phyloP scores from a whole-genome alignment of 345 rosid species.

The Euphorbia peplus region DNA sequence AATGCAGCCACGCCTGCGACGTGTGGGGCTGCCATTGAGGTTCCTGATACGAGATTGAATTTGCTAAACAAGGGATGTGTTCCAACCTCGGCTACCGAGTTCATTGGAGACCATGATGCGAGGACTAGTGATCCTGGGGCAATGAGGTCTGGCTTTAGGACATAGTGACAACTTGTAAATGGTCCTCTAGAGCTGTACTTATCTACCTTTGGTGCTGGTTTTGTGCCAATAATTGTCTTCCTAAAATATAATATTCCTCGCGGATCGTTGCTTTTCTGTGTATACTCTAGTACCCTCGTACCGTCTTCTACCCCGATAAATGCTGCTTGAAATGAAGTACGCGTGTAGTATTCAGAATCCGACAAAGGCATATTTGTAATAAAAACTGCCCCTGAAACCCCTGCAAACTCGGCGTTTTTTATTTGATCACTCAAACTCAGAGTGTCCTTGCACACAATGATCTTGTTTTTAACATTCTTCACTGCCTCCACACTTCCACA shows the following conservation, averaged over 20 bases:
- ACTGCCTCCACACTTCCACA: slow-evolving; percentile 30
- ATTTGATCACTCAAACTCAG: slow-evolving; percentile 24
- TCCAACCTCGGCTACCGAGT: slow-evolving; percentile 20
- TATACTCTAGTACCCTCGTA: slow-evolving; percentile 26
- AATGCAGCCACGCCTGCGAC: slow-evolving; percentile 43
- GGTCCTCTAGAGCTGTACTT: slow-evolving; percentile 51
- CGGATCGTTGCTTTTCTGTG: slow-evolving; percentile 22
- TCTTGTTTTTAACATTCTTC: slow-evolving; percentile 21
- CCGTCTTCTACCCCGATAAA: slow-evolving; percentile 28
- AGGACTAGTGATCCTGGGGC: slow-evolving; percentile 42
- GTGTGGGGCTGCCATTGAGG: slow-evolving; percentile 50
- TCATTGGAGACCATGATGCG: slow-evolving; percentile 44
- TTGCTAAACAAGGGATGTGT: slow-evolving; percentile 27
- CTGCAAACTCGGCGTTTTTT: slow-evolving; percentile 25
- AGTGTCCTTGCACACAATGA: slow-evolving; percentile 35
- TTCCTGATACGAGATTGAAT: slow-evolving; percentile 42
- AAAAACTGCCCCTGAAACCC: slow-evolving; percentile 39
- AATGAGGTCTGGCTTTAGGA: slow-evolving; percentile 43
- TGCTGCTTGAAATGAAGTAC: slow-evolving; percentile 35
- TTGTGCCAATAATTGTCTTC: slow-evolving; percentile 31
- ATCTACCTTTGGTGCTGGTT: slow-evolving; percentile 42
- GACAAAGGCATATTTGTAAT: slow-evolving; percentile 13
- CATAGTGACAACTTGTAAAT: slow-evolving; percentile 27
- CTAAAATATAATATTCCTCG: slow-evolving; percentile 31
- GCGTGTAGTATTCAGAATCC: slow-evolving; percentile 19